Base-by-base conservation (phyloP, 805 yeast species). In the Starmerella stigmatis region DNA sequence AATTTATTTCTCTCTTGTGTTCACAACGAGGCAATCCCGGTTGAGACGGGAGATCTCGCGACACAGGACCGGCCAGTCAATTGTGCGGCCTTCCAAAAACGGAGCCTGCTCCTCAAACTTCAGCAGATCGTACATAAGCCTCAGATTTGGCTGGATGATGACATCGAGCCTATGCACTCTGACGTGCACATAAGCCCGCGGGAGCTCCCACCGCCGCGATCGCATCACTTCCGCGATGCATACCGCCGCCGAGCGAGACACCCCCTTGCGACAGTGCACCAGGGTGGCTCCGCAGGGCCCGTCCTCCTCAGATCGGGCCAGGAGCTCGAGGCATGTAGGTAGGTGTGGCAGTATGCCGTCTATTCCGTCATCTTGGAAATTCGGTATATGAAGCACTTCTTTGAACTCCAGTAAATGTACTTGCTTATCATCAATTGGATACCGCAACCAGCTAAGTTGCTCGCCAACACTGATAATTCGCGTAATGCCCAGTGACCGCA, bases 251-350 rank as follows among this genome's bases (percentile, higher is more conserved):
- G 94, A 84, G 45, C 97, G 68, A 0, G 95, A 84, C 3, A 89
- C 97, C 0, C 97, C 97, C 39, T 86, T 96, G 58, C 94, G 82
- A 57, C 97, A 89, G 61, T 89, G 97, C 10, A 89, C 88, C 49
- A 89, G 67, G 2, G 79, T 76, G 37, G 73, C 57, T 7, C n/a
- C 25, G 5, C 26, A n/a, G 11, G 29, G 23, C 31, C 29, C 44
- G 25, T 31, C 35, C 7, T 45, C 34, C 3, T 69, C 71, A n/a
- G n/a, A n/a, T n/a, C n/a, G n/a, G 43, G 83, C 81, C 42, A 86
- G 74, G 57, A 77, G 84, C 1, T 72, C 66, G 32, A 89, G 65
- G 19, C 88, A 78, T 31, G 71, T 70, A 12, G 78, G 76, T 35
- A 88, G 66, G 3, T 81, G 73, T 29, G 65, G 64, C 0, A 81